Evolutionary conservation across 2,329 filamentous ascomycete genomes (phyloP).

Genomic region (Colletotrichum endophyticum): DNA sequence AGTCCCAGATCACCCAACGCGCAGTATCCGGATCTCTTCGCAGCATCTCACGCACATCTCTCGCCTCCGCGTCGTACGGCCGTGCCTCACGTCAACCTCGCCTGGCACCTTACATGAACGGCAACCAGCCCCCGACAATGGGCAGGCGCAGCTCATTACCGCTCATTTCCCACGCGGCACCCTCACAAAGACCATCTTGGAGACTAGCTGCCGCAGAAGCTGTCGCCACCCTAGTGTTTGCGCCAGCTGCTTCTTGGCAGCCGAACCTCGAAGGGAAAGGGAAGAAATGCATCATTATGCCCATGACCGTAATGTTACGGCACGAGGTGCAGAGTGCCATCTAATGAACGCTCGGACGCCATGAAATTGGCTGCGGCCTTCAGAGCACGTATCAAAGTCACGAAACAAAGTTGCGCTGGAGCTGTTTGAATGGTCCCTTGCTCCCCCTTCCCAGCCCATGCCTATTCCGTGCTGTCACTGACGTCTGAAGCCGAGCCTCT

Average conservation of each 20-base stretch:
- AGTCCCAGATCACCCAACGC: neutral
- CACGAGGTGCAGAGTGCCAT: constrained; percentile 11
- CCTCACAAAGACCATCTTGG: neutral
- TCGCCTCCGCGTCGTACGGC: neutral
- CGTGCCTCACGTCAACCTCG: neutral
- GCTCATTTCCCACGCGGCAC: constrained; percentile 8
- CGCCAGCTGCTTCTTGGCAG: neutral
- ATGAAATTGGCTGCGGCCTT: constrained; percentile 8
- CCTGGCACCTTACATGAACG: neutral
- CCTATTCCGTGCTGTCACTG: constrained; percentile 1
- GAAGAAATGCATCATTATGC: neutral
- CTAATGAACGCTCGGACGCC: constrained; percentile 18
- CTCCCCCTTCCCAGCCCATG: neutral
- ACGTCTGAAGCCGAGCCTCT: neutral
- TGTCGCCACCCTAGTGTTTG: neutral
- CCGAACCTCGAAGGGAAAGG: neutral
- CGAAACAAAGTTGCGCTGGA: constrained; percentile 20
- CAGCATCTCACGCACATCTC: neutral
- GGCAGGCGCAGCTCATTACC: neutral
- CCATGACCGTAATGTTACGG: constrained; percentile 4
- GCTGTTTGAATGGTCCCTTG: constrained; percentile 17
- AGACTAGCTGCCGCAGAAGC: neutral
- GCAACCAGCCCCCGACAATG: neutral
- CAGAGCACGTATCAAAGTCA: constrained; percentile 7
- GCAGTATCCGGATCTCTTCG: neutral